Percentiles rank a stretch among this genome's conserved stretches.
Conservation (phyloP, 1,139 yeast genomes). For the Wickerhamomyces sp. region DNA sequence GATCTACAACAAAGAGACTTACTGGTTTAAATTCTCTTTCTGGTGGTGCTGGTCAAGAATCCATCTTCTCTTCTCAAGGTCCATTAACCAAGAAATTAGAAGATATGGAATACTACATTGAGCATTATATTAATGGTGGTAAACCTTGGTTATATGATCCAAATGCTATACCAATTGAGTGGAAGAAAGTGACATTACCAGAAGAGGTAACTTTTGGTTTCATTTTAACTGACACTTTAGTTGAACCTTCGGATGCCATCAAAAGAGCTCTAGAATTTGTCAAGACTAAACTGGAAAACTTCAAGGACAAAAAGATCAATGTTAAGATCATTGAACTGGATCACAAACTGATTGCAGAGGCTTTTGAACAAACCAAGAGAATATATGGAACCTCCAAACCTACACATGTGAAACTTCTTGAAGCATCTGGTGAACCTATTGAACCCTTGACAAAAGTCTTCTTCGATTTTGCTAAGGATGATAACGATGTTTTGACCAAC, state of each 20-base stretch:
- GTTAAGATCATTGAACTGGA: constrained; percentile 44
- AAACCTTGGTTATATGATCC: constrained; percentile 59
- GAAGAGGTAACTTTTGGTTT: constrained; percentile 33
- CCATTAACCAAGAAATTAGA: constrained; percentile 61
- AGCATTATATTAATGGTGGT: constrained; percentile 54
- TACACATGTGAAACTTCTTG: constrained; percentile 48
- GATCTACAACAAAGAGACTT: constrained; percentile 65
- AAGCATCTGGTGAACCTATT: constrained; percentile 63
- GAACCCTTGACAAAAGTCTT: constrained; percentile 57
- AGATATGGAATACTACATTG: constrained; percentile 63
- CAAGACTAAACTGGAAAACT: constrained; percentile 33
- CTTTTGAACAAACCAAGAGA: constrained; percentile 45
- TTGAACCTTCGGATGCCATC: constrained; percentile 55
- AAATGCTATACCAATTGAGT: constrained; percentile 47
- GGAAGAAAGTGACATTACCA: constrained; percentile 49
- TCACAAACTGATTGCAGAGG: constrained; percentile 47
- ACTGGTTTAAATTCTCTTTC: constrained; percentile 50
- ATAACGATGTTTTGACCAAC: constrained; percentile 27
- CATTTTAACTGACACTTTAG: constrained; percentile 41
- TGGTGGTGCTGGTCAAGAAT: constrained; percentile 42
- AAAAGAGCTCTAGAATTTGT: constrained; percentile 39
- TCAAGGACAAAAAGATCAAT: constrained; percentile 35
- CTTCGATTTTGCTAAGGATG: constrained; percentile 52
- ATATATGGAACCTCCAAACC: constrained; percentile 50
- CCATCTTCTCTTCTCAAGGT: constrained; percentile 53